Evolutionary conservation across 2,329 filamentous ascomycete species (phyloP), one percentile per base, ranked within the genome.

Genomic region (Colletotrichum kahawae): DNA sequence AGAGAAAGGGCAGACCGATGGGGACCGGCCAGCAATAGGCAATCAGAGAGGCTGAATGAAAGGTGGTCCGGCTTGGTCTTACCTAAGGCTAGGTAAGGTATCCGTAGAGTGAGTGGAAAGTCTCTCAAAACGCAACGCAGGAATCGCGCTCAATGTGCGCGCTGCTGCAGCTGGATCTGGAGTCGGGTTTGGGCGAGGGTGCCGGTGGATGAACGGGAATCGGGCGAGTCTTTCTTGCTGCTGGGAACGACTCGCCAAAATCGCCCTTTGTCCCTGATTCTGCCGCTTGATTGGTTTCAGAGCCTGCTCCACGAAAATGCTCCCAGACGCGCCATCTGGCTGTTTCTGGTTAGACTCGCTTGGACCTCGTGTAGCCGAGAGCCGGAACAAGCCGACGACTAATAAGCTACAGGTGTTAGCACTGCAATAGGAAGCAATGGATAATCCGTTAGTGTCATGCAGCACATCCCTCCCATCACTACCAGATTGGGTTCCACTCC

Each of bases 201-300:
- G 36, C 43, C 43, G 31, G 69, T 43, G 68, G 63, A 54, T 71
- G 67, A 69, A 69, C 67, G 13, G 67, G 34, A 66, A 59, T 29
- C 60, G 31, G 24, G 29, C 68, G 60, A 70, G 33, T 64, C 43
- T 73, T 59, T 56, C 64, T 67, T 27, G 54, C 24, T 67, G 65
- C 18, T 29, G 43, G 14, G 18, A 57, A 29, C 27, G 36, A 34
- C 56, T 48, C 54, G 56, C 18, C 54, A 59, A 51, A 66, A 60
- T 66, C 57, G 63, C 38, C 57, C 66, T 73, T 57, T 34, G 70
- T 38, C n/a, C 13, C 21, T 59, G 66, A 33, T 24, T 57, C 56
- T 69, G 67, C 29, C 56, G 51, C 74, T 70, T 57, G 48, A 66
- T 59, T 76, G 74, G 70, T 76, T 76, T 76, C 74, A 74, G 57